Evolutionary conservation across 768 basidiomycete species (phyloP), one percentile per base, ranked within the genome.

Genomic region (Asterophora parasitica): DNA sequence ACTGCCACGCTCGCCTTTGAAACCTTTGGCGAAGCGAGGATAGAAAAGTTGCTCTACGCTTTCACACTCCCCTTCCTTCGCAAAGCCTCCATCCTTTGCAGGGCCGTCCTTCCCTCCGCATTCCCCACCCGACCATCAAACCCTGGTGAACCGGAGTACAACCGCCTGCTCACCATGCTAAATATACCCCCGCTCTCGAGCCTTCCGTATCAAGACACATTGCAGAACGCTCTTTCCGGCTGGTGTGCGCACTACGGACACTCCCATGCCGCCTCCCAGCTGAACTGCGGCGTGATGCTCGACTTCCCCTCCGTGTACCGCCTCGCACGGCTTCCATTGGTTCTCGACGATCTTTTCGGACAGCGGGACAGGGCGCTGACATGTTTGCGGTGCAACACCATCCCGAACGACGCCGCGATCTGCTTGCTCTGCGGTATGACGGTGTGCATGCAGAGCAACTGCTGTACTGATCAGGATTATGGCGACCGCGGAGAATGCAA

Each of bases 41-140:
- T 97, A 39, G 86, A 93, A 59, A 90, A 87, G 63, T 66, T 94
- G 37, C 68, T 97, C 28, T 94, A 94, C 59, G 74, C 82, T 0
- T 91, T 94, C 64, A 92, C 90, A 0, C 73, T 97, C 0, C 94
- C 93, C 3, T 97, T 96, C 74, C 79, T 98, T 8, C 85, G 95
- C 13, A 79, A 88, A 0, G 88, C 86, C 0, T 83, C 91, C 9
- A 88, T 97, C 41, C 75, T 98, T 6, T 88, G 85, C 51, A 83
- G 87, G 7, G 79, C 90, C 0, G 72, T 90, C 33, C 72, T 85
- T 35, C 83, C 89, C 2, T 67, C 73, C 6, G 75, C 78, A 2
- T 87, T 85, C 61, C 72, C 77, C 0, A 79, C 76, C 0, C 77
- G 78, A 4, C 52, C 70, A 26, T 65, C 70, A 39, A 61, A 53